Conservation (phyloP, 345 rosid genomes). For the Eutrema heterophyllum region DNA sequence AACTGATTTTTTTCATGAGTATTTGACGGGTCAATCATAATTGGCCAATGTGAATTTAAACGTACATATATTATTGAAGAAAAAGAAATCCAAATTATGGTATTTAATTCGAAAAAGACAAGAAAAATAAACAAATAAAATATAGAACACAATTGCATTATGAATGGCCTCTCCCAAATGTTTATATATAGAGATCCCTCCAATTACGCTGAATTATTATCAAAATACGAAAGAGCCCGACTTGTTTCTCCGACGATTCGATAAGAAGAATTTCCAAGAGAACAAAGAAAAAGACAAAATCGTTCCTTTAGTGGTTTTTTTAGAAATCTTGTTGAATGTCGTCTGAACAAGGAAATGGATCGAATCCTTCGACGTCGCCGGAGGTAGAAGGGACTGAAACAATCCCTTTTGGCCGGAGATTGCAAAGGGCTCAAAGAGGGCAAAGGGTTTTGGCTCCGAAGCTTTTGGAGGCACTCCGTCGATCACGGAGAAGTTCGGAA, state of each 20-base stretch:
- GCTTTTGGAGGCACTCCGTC: slow-evolving; percentile 19
- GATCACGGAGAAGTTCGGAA: slow-evolving; percentile 6
- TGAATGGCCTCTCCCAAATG: slow-evolving; percentile 16
- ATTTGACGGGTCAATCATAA: background rate
- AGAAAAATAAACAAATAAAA: background rate
- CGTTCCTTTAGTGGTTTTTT: background rate
- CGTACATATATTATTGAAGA: background rate
- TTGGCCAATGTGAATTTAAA: slow-evolving; percentile 1
- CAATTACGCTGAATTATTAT: slow-evolving; percentile 17
- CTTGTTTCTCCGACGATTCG: background rate
- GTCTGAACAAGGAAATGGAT: slow-evolving; percentile 14
- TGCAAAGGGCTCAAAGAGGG: background rate
- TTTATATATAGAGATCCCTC: slow-evolving; percentile 28
- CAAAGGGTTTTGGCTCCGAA: slow-evolving; percentile 24
- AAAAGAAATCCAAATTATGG: slow-evolving; percentile 9
- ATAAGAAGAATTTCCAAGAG: background rate
- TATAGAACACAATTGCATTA: background rate
- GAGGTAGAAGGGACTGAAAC: slow-evolving; percentile 11
- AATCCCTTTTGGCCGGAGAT: slow-evolving; percentile 4
- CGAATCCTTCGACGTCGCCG: slow-evolving; percentile 3
- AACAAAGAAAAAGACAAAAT: background rate
- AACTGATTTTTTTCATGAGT: background rate
- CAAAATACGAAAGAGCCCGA: slow-evolving; percentile 1
- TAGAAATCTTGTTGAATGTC: slow-evolving; percentile 25
- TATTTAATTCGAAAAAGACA: slow-evolving; percentile 24